Conservation (phyloP, 2,329 filamentous ascomycete species). For the Exophiala xenobiotica region DNA sequence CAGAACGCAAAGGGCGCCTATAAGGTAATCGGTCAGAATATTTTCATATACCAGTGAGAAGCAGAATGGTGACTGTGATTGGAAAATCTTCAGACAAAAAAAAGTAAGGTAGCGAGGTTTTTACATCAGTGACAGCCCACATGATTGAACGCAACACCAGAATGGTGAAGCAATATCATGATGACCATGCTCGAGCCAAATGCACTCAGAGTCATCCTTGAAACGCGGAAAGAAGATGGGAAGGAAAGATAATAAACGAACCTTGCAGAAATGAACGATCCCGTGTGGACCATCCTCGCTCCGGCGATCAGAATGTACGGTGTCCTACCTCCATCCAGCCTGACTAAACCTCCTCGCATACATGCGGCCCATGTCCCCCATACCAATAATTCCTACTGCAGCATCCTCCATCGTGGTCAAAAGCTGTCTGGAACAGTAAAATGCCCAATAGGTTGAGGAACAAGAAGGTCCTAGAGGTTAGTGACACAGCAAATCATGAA, state of each 20-base stretch:
- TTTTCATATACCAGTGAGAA: too few species aligned
- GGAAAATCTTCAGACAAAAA: conserved; percentile 70
- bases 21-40: conserved; percentile 2
- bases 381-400: conserved; percentile 90
- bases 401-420: conserved; percentile 59
- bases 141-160: conserved; percentile 62
- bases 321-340: conserved; percentile 87
- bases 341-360: conserved; percentile 84
- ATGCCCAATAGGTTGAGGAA: background rate
- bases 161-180: conserved; percentile 66
- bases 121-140: conserved; percentile 93
- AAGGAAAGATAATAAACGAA: conserved; percentile 34
- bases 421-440: background rate
- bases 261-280: conserved; percentile 32
- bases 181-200: conserved; percentile 98
- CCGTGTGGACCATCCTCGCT: background rate
- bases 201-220: conserved; percentile 99
- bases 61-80: too few species aligned
- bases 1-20: conserved; percentile 7
- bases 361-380: conserved; percentile 99
- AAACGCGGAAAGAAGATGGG: conserved; percentile 24
- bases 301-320: conserved; percentile 3
- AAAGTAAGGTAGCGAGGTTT: conserved; percentile 95
- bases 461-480: background rate
- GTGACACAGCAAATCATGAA: too few species aligned